Evolutionary conservation across 208 protist species (phyloP).

Genomic region (Polymyxa betae): DNA sequence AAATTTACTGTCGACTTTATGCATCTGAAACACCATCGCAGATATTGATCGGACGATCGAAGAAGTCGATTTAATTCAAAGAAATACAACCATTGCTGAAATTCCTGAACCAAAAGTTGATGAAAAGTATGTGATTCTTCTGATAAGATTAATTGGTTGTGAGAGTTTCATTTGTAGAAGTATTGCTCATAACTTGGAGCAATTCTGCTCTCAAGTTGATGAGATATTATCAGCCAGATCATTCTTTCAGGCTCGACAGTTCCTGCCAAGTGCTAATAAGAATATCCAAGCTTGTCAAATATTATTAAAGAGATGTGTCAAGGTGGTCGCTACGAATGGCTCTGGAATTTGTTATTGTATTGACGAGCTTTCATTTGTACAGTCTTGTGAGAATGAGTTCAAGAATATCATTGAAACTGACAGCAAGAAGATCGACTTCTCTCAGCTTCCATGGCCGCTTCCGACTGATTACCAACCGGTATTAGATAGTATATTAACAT

Average conservation of each 20-base stretch:
- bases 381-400: background rate
- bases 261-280: background rate
- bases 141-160: background rate
- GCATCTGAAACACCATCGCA: background rate
- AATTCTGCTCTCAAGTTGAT: background rate
- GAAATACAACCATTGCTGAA: background rate
- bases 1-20: background rate
- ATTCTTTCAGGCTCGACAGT: background rate
- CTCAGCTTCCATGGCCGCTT: conserved; percentile 5
- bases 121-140: background rate
- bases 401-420: background rate
- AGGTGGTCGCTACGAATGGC: background rate
- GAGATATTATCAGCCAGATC: background rate
- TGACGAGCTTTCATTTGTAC: no score
- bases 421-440: background rate
- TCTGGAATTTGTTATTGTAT: no score
- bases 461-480: background rate
- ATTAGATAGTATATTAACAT: no score
- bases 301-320: background rate
- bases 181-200: background rate
- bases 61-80: background rate
- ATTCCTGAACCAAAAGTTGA: background rate
- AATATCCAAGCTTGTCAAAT: background rate
- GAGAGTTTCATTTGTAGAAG: background rate
- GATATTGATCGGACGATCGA: conserved; percentile 17